phyloP scores from a whole-genome alignment of 2,329 filamentous ascomycete species.

The Pestalotiopsis sp. region DNA sequence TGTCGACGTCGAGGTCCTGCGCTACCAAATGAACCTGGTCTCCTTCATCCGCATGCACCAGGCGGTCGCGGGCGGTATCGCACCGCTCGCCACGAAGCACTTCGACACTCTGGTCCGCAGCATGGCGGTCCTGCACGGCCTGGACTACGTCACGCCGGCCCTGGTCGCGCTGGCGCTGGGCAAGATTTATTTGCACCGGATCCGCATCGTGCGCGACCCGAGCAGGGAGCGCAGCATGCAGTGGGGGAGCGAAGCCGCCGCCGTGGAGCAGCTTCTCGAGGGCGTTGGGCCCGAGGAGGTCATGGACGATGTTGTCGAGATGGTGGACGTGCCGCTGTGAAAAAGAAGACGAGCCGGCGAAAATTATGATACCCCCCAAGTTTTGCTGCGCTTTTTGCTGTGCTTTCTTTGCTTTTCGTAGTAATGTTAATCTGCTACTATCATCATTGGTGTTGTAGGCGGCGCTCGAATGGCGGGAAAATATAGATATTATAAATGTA shows the following conservation, averaged over 20 bases:
- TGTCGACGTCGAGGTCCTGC: conserved; percentile 75
- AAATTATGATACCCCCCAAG: background rate
- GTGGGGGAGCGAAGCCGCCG: conserved; percentile 81
- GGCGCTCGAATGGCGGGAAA: background rate
- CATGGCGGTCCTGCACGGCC: conserved; percentile 78
- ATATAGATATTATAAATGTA: background rate
- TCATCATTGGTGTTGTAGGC: background rate
- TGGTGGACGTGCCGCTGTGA: conserved; percentile 58
- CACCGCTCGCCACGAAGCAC: conserved; percentile 77
- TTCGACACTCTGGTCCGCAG: conserved; percentile 71
- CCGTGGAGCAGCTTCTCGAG: conserved; percentile 69
- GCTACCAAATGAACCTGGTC: conserved; percentile 86
- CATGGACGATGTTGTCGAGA: conserved; percentile 64
- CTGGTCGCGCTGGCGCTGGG: conserved; percentile 79
- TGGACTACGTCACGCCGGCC: conserved; percentile 82
- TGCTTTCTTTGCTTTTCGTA: background rate
- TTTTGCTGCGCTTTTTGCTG: background rate
- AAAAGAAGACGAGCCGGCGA: background rate
- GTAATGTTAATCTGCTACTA: background rate
- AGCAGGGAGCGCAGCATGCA: conserved; percentile 85
- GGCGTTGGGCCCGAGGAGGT: conserved; percentile 63
- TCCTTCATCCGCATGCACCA: conserved; percentile 88
- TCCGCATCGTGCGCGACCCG: conserved; percentile 65
- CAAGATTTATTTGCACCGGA: conserved; percentile 87
- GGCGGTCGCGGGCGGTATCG: conserved; percentile 76